These are phyloP conservation scores for Tieghemiomyces parasiticus DNA, from an alignment of 192 early-diverging fungal species.

Conservation along the genomic window DNA sequence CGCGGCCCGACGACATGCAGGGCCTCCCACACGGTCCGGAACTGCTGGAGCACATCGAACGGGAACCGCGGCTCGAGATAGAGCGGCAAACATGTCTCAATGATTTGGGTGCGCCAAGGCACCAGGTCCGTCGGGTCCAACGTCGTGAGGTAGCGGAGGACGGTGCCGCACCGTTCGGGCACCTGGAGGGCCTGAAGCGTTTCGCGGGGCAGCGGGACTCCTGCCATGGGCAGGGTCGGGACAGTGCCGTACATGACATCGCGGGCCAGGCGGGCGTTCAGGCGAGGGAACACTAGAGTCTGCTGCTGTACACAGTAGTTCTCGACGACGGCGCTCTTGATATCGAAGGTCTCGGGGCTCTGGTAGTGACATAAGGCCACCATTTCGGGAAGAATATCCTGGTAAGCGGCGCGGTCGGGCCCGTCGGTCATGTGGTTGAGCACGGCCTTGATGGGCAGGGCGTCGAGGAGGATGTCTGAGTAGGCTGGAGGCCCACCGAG, in stretches of 20 bases:
- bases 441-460: constrained; percentile 23
- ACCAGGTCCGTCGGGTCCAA: background rate
- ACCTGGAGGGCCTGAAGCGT: background rate
- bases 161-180: background rate
- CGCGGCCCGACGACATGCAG: constrained; percentile 22
- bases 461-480: constrained; percentile 28
- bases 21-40: constrained; percentile 21
- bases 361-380: constrained; percentile 15
- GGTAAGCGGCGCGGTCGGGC: constrained; percentile 16
- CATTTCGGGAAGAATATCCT: constrained; percentile 25
- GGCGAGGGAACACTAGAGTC: background rate
- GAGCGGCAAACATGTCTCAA: background rate
- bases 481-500: constrained; percentile 17
- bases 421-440: constrained; percentile 11
- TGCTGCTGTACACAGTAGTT: background rate
- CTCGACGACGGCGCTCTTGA: background rate
- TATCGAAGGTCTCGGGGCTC: background rate
- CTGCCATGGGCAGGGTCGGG: background rate
- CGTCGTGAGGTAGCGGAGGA: background rate
- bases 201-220: background rate
- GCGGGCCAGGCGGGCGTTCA: background rate
- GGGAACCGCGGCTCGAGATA: constrained; percentile 4
- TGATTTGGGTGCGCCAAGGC: background rate
- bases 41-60: background rate
- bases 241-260: background rate